Base-by-base conservation (phyloP, 2,329 filamentous ascomycete genomes). In the Lanzia echinophila region DNA sequence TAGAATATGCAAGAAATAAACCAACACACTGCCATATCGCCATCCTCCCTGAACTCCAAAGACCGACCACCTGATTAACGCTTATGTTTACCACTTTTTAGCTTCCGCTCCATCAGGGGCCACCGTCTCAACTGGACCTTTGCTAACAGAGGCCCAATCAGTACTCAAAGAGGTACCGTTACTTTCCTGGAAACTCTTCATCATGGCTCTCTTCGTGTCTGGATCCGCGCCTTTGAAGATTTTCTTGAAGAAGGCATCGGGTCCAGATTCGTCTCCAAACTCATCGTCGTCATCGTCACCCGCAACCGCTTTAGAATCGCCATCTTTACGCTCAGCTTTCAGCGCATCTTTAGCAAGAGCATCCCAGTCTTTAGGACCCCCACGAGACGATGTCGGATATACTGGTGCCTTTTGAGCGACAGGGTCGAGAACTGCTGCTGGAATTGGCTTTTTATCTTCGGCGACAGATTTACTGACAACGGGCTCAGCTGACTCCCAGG, bases 111-210 rank as follows among this genome's bases (percentile, higher is more conserved):
- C 89, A 45, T 90, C 86, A 0, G 89, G 89, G 8, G 89, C 87
- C 34, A 75, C 71, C 0, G 84, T 87, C 67, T 88, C 81, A 24
- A 96, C 87, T 22, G 73, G 86, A 17, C 81, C 82, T 58, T 77
- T 79, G 48, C 82, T 81, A 19, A 96, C 92, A 58, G 95, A 87
- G 10, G 74, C 72, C 94, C 94, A 99, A 68, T 92, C 90, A 0
- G 94, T 99, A 70, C 90, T 96, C 47, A 99, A 73, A 2, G 88
- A 81, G 0, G 94, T 99, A 4, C 94, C 94, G 62, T 95, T 94
- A 70, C 91, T 96, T 76, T 99, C 92, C 13, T 83, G 78, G 66
- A 89, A 97, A 67, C 89, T 95, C 81, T 99, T 99, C 83, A 95
- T 89, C 94, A 99, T 99, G 8, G 94, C 94, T 2, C 90, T 83